phyloP scores from a whole-genome alignment of 2,329 filamentous ascomycete species.

The Fusarium sp. region DNA sequence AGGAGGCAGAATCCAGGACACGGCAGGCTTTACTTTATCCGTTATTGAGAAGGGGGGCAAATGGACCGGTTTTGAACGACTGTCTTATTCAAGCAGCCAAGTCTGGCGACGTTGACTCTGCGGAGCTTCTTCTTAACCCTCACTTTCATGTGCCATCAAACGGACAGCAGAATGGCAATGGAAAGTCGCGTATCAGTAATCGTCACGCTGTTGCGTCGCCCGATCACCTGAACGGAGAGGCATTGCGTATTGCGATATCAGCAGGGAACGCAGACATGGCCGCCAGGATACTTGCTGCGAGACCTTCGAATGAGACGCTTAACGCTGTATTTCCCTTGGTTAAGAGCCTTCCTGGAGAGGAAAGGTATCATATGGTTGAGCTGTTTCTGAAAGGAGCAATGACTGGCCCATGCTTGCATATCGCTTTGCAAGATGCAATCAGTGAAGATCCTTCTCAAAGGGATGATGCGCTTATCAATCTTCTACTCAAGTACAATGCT shows the following conservation, averaged over 20 bases:
- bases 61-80: slow-evolving; percentile 59
- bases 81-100: slow-evolving; percentile 62
- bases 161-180: slow-evolving; percentile 33
- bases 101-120: slow-evolving; percentile 59
- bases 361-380: slow-evolving; percentile 62
- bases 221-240: slow-evolving; percentile 63
- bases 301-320: slow-evolving; percentile 60
- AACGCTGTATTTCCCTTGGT: slow-evolving; percentile 61
- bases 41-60: slow-evolving; percentile 63
- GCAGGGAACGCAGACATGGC: slow-evolving; percentile 58
- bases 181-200: slow-evolving; percentile 48
- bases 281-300: slow-evolving; percentile 58
- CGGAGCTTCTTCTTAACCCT: slow-evolving; percentile 61
- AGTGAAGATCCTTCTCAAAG: slow-evolving; percentile 58
- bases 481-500: slow-evolving; percentile 63
- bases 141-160: slow-evolving; percentile 54
- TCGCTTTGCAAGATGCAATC: slow-evolving; percentile 64
- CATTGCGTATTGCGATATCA: slow-evolving; percentile 61
- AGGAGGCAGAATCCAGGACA: slow-evolving; percentile 58
- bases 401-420: slow-evolving; percentile 59
- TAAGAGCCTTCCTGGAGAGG: slow-evolving; percentile 54
- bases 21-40: slow-evolving; percentile 58
- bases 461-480: slow-evolving; percentile 63
- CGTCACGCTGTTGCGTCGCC: slow-evolving; percentile 64
- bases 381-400: slow-evolving; percentile 62